Base-by-base conservation (phyloP, 441 rosid genomes). In the Populus trichocarpa region DNA sequence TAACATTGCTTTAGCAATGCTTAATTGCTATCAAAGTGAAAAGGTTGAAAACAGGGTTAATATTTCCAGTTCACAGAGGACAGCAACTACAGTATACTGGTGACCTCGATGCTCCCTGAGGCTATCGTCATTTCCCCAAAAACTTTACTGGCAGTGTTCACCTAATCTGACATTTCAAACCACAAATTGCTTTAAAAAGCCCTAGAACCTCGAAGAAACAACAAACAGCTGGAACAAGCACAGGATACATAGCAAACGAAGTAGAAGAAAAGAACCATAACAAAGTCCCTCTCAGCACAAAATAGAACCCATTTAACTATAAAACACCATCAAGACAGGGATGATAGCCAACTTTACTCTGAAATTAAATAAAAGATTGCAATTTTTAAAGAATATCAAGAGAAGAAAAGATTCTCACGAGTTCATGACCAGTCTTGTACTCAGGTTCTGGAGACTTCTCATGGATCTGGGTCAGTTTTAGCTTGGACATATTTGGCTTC, bases 381-480 rank as follows among this genome's bases (percentile, higher is more conserved):
- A 64, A 35, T 13, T 14, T 40, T 32, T 16, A 32, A 71, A 50
- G 59, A 50, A 16, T 50, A 2, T 6, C 59, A 5, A 16, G n/a
- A 50, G 59, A 50, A 50, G 59, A 50, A 50, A 50, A 16, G 59
- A 50, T 30, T 75, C 78, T 81, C 50, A 85, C 88, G 33, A 83
- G 68, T 72, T 85, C 80, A 50, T 50, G 59, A 50, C 59, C 59
- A 76, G 78, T 22, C 38, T 71, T 28, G 79, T 23, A n/a, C 16
- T 65, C 77, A 70, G 83, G 83, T 79, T 85, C 81, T 14, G 69
- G 80, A 77, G 83, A 73, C 71, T 67, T 77, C 3, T 73, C 72
- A 23, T 59, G 72, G 81, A 79, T 81, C 88, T 85, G 86, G 79
- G 78, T 66, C 42, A 33, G 74, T 77, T 79, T 85, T 69, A 67